A percentile compares a stretch with the other conserved stretches of the same genome.
Conservation (phyloP, 2,329 filamentous ascomycete genomes). For the Hypoxylon sp. region DNA sequence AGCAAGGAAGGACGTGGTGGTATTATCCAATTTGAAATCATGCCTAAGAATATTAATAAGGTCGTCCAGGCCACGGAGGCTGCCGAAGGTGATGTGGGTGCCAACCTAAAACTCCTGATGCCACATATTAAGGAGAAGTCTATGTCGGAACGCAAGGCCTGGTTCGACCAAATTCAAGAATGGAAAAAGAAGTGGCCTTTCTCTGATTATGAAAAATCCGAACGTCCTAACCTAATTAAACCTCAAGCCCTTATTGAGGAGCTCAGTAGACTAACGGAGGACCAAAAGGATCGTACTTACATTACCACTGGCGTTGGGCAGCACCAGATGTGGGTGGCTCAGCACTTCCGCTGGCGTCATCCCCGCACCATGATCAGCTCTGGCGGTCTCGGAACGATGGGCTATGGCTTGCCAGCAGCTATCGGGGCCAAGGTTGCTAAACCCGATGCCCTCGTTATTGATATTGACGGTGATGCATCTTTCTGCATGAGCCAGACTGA, state of each 20-base stretch:
- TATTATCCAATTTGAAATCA: conserved; percentile 97
- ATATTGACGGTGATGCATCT: conserved; percentile 98
- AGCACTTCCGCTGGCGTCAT: conserved; percentile 95
- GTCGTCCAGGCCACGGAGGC: conserved; percentile 97
- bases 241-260: conserved; percentile 93
- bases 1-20: conserved; percentile 89
- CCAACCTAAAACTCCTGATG: conserved; percentile 83
- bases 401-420: conserved; percentile 91
- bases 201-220: conserved; percentile 82
- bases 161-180: conserved; percentile 89
- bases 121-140: conserved; percentile 76
- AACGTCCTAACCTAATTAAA: conserved; percentile 86
- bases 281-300: conserved; percentile 86
- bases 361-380: conserved; percentile 97
- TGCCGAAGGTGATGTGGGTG: conserved; percentile 90
- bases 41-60: conserved; percentile 99
- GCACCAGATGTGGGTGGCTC: conserved; percentile 98
- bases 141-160: conserved; percentile 79
- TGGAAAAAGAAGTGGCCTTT: conserved; percentile 97
- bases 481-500: conserved; percentile 99
- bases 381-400: conserved; percentile 97
- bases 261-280: conserved; percentile 84
- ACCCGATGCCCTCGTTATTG: conserved; percentile 86
- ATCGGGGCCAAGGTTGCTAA: conserved; percentile 93
- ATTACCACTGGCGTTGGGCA: conserved; percentile 96